Evolutionary conservation across 805 yeast species (phyloP), one percentile per base, ranked within the genome.

Genomic region (Nakazawaea laoshanensis): DNA sequence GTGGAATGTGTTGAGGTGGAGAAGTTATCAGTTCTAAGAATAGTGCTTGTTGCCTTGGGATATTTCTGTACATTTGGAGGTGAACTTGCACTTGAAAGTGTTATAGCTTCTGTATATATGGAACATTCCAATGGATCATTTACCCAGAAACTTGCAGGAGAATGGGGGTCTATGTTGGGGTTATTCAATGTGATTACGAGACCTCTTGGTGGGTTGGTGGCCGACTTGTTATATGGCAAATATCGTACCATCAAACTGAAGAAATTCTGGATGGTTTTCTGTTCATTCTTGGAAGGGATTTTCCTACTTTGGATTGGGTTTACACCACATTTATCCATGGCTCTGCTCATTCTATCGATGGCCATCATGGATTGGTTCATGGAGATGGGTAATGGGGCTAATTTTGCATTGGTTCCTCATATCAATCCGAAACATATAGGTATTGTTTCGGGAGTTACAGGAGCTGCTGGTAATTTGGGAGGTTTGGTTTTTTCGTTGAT

Each of bases 361-460:
- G 47, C 48, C 24, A 44, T 56, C 15, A 45, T 55, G 55, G 42
- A 47, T 14, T 32, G 52, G 9, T 57, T 52, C 26, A 54, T 58
- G 58, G 63, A 58, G 33, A 56, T 56, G 51, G 62, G 53, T 14
- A 57, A 58, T 31, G 63, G 63, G 35, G 63, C 63, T 9, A 52
- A 53, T 32, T 57, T 51, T 40, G 45, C 59, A 0, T 40, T 52
- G 8, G 63, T 57, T 9, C 61, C 61, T 3, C 55, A 54, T 29
- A 46, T 55, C 19, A 53, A 55, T 33, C 55, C 53, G 16, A 47
- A 46, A 26, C 59, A 52, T 33, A 48, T 56, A 11, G 63, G 63
- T 32, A 48, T 55, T 29, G 58, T 57, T n/a, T 46, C 59, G 14
- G 63, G 63, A 18, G 41, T 48, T 3, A 47, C 61, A 5, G 63